Conservation (phyloP, 2,329 filamentous ascomycete species). For the Myriosclerotinia scirpicola region DNA sequence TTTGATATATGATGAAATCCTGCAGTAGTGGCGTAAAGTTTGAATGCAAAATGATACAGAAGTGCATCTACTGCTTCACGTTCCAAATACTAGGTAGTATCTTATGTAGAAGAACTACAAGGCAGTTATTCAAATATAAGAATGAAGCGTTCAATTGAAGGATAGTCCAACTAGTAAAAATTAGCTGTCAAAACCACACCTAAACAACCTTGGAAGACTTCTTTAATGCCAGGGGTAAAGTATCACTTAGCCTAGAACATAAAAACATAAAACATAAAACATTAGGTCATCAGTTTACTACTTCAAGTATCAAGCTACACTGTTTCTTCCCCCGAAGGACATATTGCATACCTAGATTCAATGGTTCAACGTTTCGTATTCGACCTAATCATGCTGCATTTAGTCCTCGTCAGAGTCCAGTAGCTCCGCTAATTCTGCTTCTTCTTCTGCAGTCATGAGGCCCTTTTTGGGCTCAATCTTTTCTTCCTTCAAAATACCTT, state of each 20-base stretch:
- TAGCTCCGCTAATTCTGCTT: conserved; percentile 85
- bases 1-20: background rate
- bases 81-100: too few relatives aligned
- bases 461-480: conserved; percentile 49
- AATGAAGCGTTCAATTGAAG: background rate
- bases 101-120: background rate
- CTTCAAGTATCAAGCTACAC: background rate
- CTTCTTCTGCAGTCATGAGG: conserved; percentile 81
- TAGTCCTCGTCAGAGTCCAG: conserved; percentile 71
- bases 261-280: background rate
- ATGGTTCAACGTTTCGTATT: background rate
- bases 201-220: background rate
- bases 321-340: too few relatives aligned
- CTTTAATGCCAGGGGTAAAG: background rate
- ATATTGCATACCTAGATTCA: background rate
- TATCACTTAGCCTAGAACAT: background rate
- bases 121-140: background rate
- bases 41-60: background rate
- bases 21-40: background rate
- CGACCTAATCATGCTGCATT: background rate
- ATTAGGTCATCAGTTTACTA: background rate
- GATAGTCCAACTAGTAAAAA: background rate
- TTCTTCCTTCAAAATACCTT: conserved; percentile 46
- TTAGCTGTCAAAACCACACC: background rate
- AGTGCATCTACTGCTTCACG: too few relatives aligned